These are phyloP conservation scores for Novymonas esmeraldas DNA, from an alignment of 208 protist species.

Conservation along the genomic window DNA sequence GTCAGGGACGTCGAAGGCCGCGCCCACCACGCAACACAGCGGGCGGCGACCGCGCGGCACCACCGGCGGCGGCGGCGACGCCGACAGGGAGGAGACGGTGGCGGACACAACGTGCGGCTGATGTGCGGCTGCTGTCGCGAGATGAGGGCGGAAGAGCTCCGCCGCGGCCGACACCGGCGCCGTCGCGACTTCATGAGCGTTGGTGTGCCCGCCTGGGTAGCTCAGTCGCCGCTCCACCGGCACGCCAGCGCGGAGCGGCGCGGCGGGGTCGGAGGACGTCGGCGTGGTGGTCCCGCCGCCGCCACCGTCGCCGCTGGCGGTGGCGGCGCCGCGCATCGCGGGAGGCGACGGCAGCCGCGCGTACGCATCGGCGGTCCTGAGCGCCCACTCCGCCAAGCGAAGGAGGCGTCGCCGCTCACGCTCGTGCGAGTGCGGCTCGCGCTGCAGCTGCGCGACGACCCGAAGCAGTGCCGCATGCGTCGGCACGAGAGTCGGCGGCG, in stretches of 20 bases:
- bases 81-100: not conserved
- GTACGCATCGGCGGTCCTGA: not conserved
- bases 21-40: constrained; percentile 17
- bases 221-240: constrained; percentile 19
- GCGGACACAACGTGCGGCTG: no score
- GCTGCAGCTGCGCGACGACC: not conserved
- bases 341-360: not conserved
- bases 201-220: not conserved
- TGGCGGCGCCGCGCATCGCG: no score
- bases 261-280: not conserved
- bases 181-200: not conserved
- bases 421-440: not conserved
- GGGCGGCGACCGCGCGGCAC: constrained; percentile 10
- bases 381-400: constrained; percentile 1
- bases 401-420: not conserved
- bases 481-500: not conserved
- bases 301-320: no score
- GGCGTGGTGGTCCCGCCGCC: not conserved
- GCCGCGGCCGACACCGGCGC: not conserved
- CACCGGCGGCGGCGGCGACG: constrained; percentile 10
- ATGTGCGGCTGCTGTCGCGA: not conserved
- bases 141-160: not conserved
- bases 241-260: not conserved
- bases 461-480: not conserved
- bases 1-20: not conserved